phyloP scores from a whole-genome alignment of 768 basidiomycete species.

The Royoungia palumana region DNA sequence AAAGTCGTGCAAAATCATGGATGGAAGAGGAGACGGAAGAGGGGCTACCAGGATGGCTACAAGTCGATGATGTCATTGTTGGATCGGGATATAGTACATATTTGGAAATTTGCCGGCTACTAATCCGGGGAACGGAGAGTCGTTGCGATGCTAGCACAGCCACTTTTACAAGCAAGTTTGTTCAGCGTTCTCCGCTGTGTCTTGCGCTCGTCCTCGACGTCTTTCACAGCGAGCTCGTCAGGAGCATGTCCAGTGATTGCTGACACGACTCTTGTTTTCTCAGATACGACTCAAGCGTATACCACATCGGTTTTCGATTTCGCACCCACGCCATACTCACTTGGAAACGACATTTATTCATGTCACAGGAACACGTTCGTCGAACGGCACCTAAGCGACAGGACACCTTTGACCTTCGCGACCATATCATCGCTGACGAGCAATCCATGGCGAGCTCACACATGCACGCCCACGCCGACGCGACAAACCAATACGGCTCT shows the following conservation, averaged over 20 bases:
- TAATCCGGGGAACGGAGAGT: not conserved
- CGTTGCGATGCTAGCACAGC: slow-evolving; percentile 12
- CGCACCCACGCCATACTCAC: not conserved
- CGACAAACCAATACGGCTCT: slow-evolving; percentile 35
- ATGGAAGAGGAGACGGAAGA: not conserved
- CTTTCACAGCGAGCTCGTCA: slow-evolving; percentile 11
- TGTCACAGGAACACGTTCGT: slow-evolving; percentile 29
- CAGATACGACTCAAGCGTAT: no score
- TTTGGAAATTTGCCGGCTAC: not conserved
- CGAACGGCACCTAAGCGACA: slow-evolving; percentile 34
- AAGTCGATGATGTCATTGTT: slow-evolving; percentile 3
- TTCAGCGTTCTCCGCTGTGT: not conserved
- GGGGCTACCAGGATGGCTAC: no score
- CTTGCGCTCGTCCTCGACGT: slow-evolving; percentile 3
- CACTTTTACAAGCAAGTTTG: slow-evolving; percentile 3
- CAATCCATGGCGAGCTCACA: slow-evolving; percentile 45
- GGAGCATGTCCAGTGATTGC: slow-evolving; percentile 17
- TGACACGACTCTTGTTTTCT: not conserved
- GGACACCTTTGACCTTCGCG: slow-evolving; percentile 73
- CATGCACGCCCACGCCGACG: slow-evolving; percentile 47
- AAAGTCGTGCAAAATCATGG: slow-evolving; percentile 43
- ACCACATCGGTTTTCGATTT: slow-evolving; percentile 1
- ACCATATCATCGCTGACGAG: slow-evolving; percentile 55
- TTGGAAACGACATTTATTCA: slow-evolving; percentile 1
- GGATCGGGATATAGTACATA: not conserved